Evolutionary conservation across 192 early-diverging fungal species (phyloP), one percentile per base, ranked within the genome.

Genomic region (Podila epicladia): DNA sequence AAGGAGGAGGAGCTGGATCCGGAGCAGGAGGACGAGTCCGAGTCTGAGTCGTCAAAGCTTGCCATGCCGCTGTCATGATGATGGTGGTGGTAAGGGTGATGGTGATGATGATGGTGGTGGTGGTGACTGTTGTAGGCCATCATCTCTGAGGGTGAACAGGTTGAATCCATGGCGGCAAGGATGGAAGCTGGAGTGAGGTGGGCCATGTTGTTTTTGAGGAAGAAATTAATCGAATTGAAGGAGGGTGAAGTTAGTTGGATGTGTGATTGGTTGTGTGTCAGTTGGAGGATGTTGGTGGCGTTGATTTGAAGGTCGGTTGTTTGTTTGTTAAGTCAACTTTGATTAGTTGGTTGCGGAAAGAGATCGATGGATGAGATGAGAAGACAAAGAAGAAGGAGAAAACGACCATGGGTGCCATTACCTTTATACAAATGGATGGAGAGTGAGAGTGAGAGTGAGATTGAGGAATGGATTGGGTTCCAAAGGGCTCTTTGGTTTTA

Each of bases 81-180:
- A 5, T 28, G 17, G 49, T 48, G 58, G 62, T 45, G 41, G 58
- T 80, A 66, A 17, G 69, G 66, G 9, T 58, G 58, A 4, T 28
- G 28, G 29, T 28, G 17, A 33, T 48, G 58, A 48, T 70, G 48
- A 19, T 64, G 67, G 60, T 73, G 58, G 49, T 70, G 48, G 24
- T 64, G 67, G 60, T 73, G 67, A 33, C 67, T 57, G 49, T 80
- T 69, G 67, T 73, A 80, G 33, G 66, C 37, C 65, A 80, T 71
- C 66, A 80, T 72, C 7, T 72, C 66, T 1, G 77, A 72, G 31
- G 77, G 77, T n/a, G 70, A 64, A 58, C 77, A 80, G 58, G 65
- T 60, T 1, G 77, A 69, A 17, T 80, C 71, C 77, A 80, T 80
- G 24, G 62, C 51, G 41, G 71, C 77, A 48, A 80, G 66, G 64